These are phyloP conservation scores for Colletotrichum neosansevieriae DNA, from an alignment of 2,329 filamentous ascomycete genomes.

Conservation along the genomic window DNA sequence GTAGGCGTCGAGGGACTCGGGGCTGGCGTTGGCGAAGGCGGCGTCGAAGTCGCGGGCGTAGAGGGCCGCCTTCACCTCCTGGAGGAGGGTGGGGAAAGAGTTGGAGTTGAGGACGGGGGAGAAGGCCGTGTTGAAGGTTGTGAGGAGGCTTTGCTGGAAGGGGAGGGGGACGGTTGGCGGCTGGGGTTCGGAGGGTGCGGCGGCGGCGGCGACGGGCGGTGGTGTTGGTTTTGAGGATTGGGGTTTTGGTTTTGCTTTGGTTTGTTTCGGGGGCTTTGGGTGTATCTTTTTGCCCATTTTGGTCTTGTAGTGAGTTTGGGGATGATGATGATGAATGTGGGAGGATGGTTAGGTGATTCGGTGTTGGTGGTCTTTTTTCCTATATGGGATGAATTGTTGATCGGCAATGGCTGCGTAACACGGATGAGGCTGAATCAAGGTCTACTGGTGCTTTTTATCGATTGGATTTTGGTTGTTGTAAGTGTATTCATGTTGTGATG, in stretches of 20 bases:
- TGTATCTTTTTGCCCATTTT: slow-evolving; percentile 33
- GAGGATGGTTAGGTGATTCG: neutral
- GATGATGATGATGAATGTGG: neutral
- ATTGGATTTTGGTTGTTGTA: neutral
- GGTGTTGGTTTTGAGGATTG: slow-evolving; percentile 1
- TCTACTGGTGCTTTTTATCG: neutral
- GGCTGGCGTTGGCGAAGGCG: slow-evolving; percentile 74
- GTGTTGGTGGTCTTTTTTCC: neutral
- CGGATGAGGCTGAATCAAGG: neutral
- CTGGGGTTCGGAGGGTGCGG: neutral
- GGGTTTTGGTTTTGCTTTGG: slow-evolving; percentile 11
- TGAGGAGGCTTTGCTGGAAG: slow-evolving; percentile 75
- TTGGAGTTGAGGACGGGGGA: slow-evolving; percentile 59
- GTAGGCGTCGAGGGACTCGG: slow-evolving; percentile 80
- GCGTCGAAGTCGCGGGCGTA: slow-evolving; percentile 85
- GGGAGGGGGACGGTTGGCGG: slow-evolving; percentile 1
- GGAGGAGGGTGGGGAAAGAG: slow-evolving; percentile 69
- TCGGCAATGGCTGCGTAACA: neutral
- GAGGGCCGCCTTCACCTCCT: slow-evolving; percentile 86
- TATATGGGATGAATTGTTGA: no score
- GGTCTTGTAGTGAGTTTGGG: neutral
- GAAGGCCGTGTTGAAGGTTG: slow-evolving; percentile 79
- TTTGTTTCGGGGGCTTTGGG: slow-evolving; percentile 13
- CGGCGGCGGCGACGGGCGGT: neutral
- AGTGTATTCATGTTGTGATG: neutral